These are phyloP conservation scores for Cucurbita argyrosperma DNA, from an alignment of 306 rosid species.

Conservation along the genomic window DNA sequence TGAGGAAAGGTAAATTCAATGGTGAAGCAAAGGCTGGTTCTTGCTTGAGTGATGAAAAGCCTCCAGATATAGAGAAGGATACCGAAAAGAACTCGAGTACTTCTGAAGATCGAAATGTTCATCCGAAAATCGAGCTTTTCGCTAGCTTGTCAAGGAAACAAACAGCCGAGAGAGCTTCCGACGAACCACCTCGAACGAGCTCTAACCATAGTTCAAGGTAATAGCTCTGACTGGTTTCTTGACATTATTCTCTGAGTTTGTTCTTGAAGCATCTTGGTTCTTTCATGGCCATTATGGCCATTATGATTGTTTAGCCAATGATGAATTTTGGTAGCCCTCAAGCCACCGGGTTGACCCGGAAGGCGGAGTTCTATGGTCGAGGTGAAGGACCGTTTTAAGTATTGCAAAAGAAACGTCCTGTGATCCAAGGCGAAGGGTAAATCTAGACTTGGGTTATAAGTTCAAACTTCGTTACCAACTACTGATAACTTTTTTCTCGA, in stretches of 20 bases:
- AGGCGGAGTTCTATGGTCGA: no score
- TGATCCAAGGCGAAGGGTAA: background rate
- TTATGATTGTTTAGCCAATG: background rate
- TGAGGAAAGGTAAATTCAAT: slow-evolving; percentile 29
- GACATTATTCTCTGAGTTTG: background rate
- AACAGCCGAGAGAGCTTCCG: slow-evolving; percentile 13
- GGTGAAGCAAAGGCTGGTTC: slow-evolving; percentile 18
- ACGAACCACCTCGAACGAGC: slow-evolving; percentile 13
- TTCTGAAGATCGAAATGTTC: slow-evolving; percentile 10
- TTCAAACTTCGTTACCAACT: no score
- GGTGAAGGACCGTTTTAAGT: background rate
- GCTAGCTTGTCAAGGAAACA: slow-evolving; percentile 12
- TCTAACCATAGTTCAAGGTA: slow-evolving; percentile 41
- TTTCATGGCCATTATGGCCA: background rate
- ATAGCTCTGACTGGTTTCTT: background rate
- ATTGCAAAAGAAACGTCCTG: background rate
- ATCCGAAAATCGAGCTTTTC: slow-evolving; percentile 10
- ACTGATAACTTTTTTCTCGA: no score
- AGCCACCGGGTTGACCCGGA: background rate
- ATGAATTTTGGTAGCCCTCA: no score
- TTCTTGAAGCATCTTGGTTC: background rate
- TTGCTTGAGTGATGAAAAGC: slow-evolving; percentile 14
- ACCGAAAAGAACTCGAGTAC: slow-evolving; percentile 12
- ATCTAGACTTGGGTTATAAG: background rate
- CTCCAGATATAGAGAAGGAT: slow-evolving; percentile 14